A percentile compares a stretch with the other conserved stretches of the same genome.
Evolutionary conservation across 768 basidiomycete genomes (phyloP).

Genomic region (Mycena albidolilacea): DNA sequence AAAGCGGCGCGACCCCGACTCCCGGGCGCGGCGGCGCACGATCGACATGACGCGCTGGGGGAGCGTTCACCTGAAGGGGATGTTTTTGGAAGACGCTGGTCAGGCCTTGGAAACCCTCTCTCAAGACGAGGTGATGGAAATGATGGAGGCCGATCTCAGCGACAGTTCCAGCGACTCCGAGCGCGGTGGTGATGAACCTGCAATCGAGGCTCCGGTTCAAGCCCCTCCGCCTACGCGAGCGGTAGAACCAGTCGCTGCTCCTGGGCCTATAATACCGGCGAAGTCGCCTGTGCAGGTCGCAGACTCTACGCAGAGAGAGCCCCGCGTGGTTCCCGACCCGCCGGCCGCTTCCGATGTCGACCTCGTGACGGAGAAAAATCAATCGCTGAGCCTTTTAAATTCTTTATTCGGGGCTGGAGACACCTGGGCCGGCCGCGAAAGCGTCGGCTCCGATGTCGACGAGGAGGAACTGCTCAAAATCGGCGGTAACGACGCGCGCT

Average conservation of each 20-base stretch:
- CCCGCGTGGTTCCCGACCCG: constrained; percentile 6
- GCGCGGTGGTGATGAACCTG: constrained; percentile 26
- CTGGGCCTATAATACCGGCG: constrained; percentile 25
- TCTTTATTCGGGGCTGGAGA: constrained; percentile 66
- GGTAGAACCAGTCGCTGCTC: constrained; percentile 6
- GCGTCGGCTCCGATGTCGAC: constrained; percentile 70
- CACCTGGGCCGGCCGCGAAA: constrained; percentile 75
- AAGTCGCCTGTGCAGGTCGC: constrained; percentile 5
- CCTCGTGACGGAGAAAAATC: constrained; percentile 60
- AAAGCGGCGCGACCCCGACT: constrained; percentile 64
- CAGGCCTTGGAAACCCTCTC: constrained; percentile 4
- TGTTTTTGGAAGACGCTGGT: constrained; percentile 67
- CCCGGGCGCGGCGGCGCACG: constrained; percentile 70
- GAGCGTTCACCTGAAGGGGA: constrained; percentile 77
- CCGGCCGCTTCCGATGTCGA: constrained; percentile 41
- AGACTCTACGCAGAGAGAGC: constrained; percentile 33
- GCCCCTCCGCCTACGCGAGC: background rate
- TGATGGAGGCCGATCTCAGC: constrained; percentile 38
- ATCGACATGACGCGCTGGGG: constrained; percentile 85
- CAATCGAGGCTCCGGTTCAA: background rate
- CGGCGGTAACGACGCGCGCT: constrained; percentile 34
- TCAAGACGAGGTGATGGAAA: constrained; percentile 18
- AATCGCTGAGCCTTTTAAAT: constrained; percentile 63
- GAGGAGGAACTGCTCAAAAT: constrained; percentile 51
- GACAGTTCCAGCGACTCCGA: constrained; percentile 37